Percentiles rank a stretch among this genome's conserved stretches.
Conservation (phyloP, 2,329 filamentous ascomycete genomes). For the Penicillium brevicompactum region DNA sequence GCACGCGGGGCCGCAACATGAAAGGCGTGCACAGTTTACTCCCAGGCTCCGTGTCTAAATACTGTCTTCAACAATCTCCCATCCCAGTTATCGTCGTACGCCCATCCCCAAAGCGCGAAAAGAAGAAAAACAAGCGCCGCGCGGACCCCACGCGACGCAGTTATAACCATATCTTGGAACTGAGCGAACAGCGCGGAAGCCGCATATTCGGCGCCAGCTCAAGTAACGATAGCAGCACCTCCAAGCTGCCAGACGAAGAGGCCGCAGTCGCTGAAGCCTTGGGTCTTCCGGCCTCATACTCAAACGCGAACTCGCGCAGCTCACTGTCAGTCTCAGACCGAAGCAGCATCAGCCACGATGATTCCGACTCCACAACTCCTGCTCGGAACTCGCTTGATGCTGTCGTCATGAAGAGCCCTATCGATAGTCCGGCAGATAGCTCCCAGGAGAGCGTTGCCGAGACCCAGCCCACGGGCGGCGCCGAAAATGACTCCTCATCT, state of each 20-base stretch:
- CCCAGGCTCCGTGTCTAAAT: conserved; percentile 89
- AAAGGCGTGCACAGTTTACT: conserved; percentile 85
- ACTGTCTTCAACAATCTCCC: conserved; percentile 89
- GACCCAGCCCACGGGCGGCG: conserved; percentile 3
- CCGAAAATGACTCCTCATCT: not conserved
- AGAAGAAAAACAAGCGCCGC: conserved; percentile 83
- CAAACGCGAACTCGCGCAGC: conserved; percentile 31
- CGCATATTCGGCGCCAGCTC: conserved; percentile 55
- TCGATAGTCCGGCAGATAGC: conserved; percentile 25
- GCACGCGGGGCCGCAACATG: conserved; percentile 80
- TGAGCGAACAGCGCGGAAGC: conserved; percentile 56
- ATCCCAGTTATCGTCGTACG: conserved; percentile 92
- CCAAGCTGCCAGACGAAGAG: conserved; percentile 50
- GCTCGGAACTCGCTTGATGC: conserved; percentile 27
- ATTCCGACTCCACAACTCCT: conserved; percentile 25
- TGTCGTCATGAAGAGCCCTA: conserved; percentile 26
- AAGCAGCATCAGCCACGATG: conserved; percentile 36
- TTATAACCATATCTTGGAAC: conserved; percentile 75
- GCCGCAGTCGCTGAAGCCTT: conserved; percentile 54
- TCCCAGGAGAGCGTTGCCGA: conserved; percentile 27
- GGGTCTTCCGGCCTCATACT: conserved; percentile 42
- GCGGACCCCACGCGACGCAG: conserved; percentile 74
- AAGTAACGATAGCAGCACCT: conserved; percentile 49
- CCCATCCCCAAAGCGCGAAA: conserved; percentile 81
- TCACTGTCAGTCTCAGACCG: conserved; percentile 39